Evolutionary conservation across 495 filamentous ascomycete genomes (phyloP).

Genomic region (Aeminium ludgeri): DNA sequence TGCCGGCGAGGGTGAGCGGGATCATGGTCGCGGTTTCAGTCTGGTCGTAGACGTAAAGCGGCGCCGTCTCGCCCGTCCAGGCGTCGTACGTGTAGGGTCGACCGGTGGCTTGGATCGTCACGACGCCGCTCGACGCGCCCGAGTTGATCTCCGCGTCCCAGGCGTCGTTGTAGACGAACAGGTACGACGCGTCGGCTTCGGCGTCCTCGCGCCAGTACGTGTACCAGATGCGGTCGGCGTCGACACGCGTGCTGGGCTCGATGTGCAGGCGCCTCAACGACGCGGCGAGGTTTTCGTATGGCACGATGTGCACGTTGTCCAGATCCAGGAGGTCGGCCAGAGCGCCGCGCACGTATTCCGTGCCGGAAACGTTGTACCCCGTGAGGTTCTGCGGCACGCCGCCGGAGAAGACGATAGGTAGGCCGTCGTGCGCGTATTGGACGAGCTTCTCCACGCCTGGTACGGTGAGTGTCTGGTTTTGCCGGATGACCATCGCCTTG

Average conservation of each 20-base stretch:
- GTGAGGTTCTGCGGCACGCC: constrained; percentile 14
- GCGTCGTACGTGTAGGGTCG: constrained; percentile 16
- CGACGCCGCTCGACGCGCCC: constrained; percentile 16
- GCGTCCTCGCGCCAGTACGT: constrained; percentile 22
- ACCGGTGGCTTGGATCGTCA: constrained; percentile 18
- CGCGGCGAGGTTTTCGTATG: constrained; percentile 10
- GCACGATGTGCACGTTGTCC: constrained; percentile 8
- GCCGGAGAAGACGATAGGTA: constrained; percentile 29
- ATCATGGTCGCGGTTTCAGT: constrained; percentile 6
- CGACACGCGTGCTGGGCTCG: constrained; percentile 12
- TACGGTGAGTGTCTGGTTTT: constrained; percentile 26
- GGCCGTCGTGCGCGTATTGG: constrained; percentile 26
- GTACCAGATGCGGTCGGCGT: constrained; percentile 24
- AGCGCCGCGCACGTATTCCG: constrained; percentile 1
- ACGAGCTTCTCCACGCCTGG: constrained; percentile 24
- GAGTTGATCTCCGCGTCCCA: constrained; percentile 1
- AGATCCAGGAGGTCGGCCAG: neutral
- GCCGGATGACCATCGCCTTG: constrained; percentile 30
- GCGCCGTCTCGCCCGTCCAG: constrained; percentile 12
- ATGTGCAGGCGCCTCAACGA: constrained; percentile 19
- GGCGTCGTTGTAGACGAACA: constrained; percentile 28
- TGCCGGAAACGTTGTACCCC: constrained; percentile 14
- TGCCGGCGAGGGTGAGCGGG: constrained; percentile 8
- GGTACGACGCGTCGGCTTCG: constrained; percentile 18
- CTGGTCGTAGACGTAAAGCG: constrained; percentile 4